These are phyloP conservation scores for Brassica rapa DNA, from an alignment of 345 rosid genomes.

Conservation along the genomic window DNA sequence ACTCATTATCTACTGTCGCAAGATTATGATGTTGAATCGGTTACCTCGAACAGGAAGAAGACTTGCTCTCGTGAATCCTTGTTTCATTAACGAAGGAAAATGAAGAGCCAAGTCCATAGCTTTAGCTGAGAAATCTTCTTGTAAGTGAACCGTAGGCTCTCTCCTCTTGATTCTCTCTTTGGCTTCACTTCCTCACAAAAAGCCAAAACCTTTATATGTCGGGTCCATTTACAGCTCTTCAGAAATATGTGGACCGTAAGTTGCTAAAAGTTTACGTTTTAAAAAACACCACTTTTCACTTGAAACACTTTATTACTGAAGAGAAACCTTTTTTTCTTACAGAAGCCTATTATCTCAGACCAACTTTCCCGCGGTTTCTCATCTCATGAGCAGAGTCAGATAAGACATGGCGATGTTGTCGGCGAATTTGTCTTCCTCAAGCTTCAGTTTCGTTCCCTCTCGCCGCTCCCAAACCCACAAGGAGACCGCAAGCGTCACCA, in stretches of 20 bases:
- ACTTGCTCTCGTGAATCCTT: slow-evolving; percentile 18
- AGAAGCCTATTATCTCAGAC: neutral
- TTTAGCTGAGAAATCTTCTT: slow-evolving; percentile 17
- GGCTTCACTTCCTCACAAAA: neutral
- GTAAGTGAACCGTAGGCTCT: slow-evolving; percentile 5
- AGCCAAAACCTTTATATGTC: slow-evolving; percentile 20
- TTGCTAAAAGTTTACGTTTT: neutral
- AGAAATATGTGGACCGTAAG: slow-evolving; percentile 20
- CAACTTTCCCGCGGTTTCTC: slow-evolving; percentile 37
- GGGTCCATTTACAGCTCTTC: slow-evolving; percentile 25
- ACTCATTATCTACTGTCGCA: neutral
- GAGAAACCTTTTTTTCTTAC: neutral
- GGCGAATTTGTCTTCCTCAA: slow-evolving; percentile 41
- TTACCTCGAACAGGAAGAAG: slow-evolving; percentile 45
- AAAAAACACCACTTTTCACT: neutral
- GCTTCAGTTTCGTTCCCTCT: slow-evolving; percentile 21
- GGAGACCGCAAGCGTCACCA: slow-evolving; percentile 3
- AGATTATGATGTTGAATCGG: neutral
- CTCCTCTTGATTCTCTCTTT: neutral
- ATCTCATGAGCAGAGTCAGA: slow-evolving; percentile 18
- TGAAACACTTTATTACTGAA: neutral
- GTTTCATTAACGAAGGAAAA: slow-evolving; percentile 33
- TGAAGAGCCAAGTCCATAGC: slow-evolving; percentile 44
- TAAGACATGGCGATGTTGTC: slow-evolving; percentile 37
- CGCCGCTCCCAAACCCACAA: slow-evolving; percentile 25